Percentiles rank a stretch among this genome's conserved stretches.
These are phyloP conservation scores for Scutellaria baicalensis DNA, from an alignment of 257 asterid species.

Conservation along the genomic window DNA sequence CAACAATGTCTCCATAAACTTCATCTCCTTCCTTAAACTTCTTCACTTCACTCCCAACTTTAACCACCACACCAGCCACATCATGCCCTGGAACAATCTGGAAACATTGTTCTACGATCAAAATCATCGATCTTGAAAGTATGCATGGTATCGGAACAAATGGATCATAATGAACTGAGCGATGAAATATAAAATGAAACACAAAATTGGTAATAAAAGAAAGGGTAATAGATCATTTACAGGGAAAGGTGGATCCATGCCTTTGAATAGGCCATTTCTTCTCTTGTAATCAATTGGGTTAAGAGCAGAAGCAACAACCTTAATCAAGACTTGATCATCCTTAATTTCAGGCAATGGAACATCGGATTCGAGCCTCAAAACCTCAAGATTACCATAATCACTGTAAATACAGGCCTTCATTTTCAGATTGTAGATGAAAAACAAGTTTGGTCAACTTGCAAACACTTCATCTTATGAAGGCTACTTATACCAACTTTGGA, in stretches of 20 bases:
- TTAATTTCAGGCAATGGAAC: constrained; percentile 49
- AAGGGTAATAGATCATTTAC: constrained; percentile 25
- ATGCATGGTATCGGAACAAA: too few relatives aligned
- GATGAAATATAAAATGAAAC: too few relatives aligned
- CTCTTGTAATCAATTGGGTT: constrained; percentile 83
- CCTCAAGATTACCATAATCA: constrained; percentile 74
- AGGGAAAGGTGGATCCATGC: constrained; percentile 74
- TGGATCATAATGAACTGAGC: too few relatives aligned
- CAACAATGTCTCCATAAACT: constrained; percentile 65
- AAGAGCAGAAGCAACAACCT: constrained; percentile 78
- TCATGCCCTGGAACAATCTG: constrained; percentile 72
- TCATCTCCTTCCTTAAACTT: constrained; percentile 73
- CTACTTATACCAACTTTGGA: too few relatives aligned
- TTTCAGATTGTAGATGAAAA: not conserved
- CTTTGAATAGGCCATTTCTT: constrained; percentile 55
- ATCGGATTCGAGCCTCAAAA: constrained; percentile 44
- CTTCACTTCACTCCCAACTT: constrained; percentile 72
- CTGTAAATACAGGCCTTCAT: constrained; percentile 81
- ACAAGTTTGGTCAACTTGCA: too few relatives aligned
- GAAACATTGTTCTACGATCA: not conserved
- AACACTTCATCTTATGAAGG: too few relatives aligned
- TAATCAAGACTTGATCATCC: constrained; percentile 69
- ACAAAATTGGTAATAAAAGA: too few relatives aligned
- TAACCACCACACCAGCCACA: constrained; percentile 76
- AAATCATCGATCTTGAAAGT: too few relatives aligned